Evolutionary conservation across 2,329 filamentous ascomycete species (phyloP).

Genomic region (Trichoderma simmonsii): DNA sequence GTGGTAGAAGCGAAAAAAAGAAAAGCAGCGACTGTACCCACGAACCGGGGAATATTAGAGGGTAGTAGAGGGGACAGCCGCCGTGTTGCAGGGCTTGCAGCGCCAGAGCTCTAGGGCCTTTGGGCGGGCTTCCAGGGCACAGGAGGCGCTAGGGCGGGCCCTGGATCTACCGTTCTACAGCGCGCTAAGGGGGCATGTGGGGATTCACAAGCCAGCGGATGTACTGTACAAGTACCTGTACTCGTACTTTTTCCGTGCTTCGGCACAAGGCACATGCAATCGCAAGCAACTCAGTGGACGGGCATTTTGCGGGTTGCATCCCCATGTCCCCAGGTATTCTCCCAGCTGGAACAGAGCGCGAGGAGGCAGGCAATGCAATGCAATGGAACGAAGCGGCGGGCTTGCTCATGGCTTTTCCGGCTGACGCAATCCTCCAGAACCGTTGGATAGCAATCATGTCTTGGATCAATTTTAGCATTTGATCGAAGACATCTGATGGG

Average conservation of each 20-base stretch:
- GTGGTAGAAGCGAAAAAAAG: constrained; percentile 15
- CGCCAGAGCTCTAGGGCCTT: constrained; percentile 11
- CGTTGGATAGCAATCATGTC: background rate
- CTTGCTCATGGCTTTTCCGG: background rate
- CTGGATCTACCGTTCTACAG: constrained; percentile 21
- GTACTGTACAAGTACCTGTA: background rate
- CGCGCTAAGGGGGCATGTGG: constrained; percentile 14
- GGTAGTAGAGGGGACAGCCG: constrained; percentile 7
- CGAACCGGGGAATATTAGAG: constrained; percentile 18
- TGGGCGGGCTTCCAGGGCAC: constrained; percentile 19
- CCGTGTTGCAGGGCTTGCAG: constrained; percentile 12
- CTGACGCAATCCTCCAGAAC: background rate
- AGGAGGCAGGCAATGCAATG: background rate
- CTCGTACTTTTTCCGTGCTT: too few relatives aligned
- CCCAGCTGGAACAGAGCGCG: background rate
- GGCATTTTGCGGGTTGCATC: background rate
- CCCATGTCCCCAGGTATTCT: background rate
- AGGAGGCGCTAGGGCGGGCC: constrained; percentile 20
- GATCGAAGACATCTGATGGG: background rate
- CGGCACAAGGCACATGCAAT: background rate
- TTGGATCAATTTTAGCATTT: background rate
- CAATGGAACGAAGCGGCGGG: background rate
- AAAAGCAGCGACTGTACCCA: constrained; percentile 17
- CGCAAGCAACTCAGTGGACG: background rate
- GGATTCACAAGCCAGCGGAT: constrained; percentile 9